Evolutionary conservation across 192 early-diverging fungal genomes (phyloP), one percentile per base, ranked within the genome.

Genomic region (Phycomyces blakesleeanus): DNA sequence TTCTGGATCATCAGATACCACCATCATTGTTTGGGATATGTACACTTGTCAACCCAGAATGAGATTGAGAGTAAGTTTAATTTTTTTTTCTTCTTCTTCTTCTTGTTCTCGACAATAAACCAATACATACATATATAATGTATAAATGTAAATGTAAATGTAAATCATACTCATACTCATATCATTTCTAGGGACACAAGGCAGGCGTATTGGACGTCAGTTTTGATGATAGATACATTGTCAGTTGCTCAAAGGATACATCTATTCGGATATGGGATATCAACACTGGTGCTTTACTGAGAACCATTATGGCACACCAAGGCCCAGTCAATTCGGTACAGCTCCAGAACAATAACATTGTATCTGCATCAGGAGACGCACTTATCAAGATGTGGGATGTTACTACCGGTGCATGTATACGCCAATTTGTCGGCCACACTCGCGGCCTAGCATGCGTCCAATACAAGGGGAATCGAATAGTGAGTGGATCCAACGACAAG

Each of bases 261-360:
- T 86, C 91, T 0, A 92, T 99, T 57, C 90, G 90, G 61, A 81
- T 98, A 25, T 98, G 95, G 93, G 78, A 85, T 66, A 73, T 85
- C n/a, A 58, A 70, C 21, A 84, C 82, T 0, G 89, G 89, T 7
- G 67, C 74, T 53, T 76, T 87, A 11, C 47, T 90, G 51, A 80
- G 86, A 11, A 89, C 83, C 0, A 72, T 99, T 61, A 57, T 70
- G 16, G 97, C 93, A 15, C 97, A 99, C 69, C 81, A 84, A 9
- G 96, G 94, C 1, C 95, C 96, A 0, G 96, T 99, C n/a, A 99
- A 99, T 68, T 90, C 95, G 8, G 82, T 99, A 14, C 90, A 96
- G 72, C 67, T 99, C 38, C 58, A 84, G 27, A 86, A 81, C 16
- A 74, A 82, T 41, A 81, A 60, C 6, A 68, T 74, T 8, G 93